Percentiles rank a stretch among this genome's conserved stretches.
Conservation (phyloP, 2,329 filamentous ascomycete genomes). For the Trichophaea hybrida region DNA sequence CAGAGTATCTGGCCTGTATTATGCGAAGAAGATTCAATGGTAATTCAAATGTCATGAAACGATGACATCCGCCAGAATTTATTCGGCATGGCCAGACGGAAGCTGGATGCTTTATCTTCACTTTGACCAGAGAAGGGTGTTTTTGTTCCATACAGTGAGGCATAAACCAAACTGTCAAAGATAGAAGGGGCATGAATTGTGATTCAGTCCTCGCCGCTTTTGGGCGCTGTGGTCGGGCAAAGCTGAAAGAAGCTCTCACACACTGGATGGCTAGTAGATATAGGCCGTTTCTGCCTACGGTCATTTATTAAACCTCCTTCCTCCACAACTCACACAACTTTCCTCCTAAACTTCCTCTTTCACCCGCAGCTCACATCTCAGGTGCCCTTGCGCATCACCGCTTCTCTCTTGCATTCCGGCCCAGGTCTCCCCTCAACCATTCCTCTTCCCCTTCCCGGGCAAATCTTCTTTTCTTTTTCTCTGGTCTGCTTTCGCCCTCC, state of each 20-base stretch:
- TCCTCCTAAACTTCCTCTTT: conserved; percentile 4
- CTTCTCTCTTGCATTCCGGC: conserved; percentile 4
- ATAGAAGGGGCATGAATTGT: neutral
- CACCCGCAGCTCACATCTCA: conserved; percentile 5
- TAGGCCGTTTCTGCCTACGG: neutral
- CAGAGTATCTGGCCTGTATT: neutral
- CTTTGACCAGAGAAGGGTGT: neutral
- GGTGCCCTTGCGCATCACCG: conserved; percentile 23
- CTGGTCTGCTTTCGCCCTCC: neutral
- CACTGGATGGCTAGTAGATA: neutral
- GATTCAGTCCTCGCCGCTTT: neutral
- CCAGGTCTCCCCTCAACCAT: neutral
- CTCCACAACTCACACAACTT: conserved; percentile 12
- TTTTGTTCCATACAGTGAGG: neutral
- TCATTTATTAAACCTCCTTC: neutral
- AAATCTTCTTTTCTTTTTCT: neutral
- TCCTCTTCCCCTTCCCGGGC: neutral
- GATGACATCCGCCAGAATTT: neutral
- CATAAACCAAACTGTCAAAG: neutral
- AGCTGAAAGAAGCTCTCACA: neutral
- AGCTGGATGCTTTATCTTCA: neutral
- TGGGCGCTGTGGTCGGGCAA: neutral
- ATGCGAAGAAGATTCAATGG: neutral
- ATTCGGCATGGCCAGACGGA: neutral
- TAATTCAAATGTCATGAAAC: neutral